phyloP scores from a whole-genome alignment of 768 basidiomycete genomes.

The Rhizopogon rudus region DNA sequence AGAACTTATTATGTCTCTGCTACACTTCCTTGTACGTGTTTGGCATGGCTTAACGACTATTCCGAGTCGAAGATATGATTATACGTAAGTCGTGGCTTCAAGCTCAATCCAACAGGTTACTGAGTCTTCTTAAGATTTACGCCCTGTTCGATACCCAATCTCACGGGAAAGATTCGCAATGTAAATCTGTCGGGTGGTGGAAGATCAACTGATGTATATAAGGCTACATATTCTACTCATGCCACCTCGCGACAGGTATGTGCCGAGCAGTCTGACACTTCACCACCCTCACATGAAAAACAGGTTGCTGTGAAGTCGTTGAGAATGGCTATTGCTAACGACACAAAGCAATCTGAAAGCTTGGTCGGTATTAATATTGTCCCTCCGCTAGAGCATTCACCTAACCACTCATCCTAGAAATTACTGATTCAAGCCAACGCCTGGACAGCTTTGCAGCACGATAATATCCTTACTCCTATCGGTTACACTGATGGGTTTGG shows the following conservation, averaged over 20 bases:
- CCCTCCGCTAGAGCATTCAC: not conserved
- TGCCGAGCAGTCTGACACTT: not conserved
- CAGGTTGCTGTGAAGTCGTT: not conserved
- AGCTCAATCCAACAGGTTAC: not conserved
- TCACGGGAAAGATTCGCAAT: not conserved
- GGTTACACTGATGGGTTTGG: constrained; percentile 16
- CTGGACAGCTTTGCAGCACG: constrained; percentile 3
- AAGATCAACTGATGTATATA: not conserved
- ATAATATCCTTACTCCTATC: constrained; percentile 13
- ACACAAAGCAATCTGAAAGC: not conserved
- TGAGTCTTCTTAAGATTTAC: not conserved
- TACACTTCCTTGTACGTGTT: too few species aligned
- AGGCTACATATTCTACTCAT: not conserved
- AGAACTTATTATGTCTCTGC: not conserved
- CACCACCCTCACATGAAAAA: not conserved
- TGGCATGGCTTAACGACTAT: not conserved
- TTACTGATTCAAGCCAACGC: not conserved
- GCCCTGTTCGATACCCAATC: not conserved
- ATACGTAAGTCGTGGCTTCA: not conserved
- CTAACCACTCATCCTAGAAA: not conserved
- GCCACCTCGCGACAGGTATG: not conserved
- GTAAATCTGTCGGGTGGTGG: not conserved
- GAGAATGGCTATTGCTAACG: not conserved
- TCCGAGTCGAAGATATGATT: not conserved
- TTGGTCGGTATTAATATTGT: not conserved